Percentiles rank a stretch among this genome's conserved stretches.
Conservation (phyloP, 2,329 filamentous ascomycete genomes). For the Amphichorda felina region DNA sequence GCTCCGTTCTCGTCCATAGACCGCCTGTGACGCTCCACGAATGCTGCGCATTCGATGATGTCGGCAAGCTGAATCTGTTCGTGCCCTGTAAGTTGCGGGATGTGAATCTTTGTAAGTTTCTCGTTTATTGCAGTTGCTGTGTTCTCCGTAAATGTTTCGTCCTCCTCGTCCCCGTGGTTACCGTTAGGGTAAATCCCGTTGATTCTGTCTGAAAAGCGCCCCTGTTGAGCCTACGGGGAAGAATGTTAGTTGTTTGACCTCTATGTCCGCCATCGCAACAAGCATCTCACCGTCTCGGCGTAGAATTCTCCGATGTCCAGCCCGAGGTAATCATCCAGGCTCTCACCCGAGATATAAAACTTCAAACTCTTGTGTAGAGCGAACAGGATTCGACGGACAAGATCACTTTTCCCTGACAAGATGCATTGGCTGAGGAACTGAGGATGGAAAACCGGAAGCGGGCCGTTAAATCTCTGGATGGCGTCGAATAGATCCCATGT, state of each 20-base stretch:
- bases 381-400: constrained; percentile 64
- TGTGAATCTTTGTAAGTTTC: constrained; percentile 59
- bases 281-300: constrained; percentile 10
- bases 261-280: too few relatives aligned
- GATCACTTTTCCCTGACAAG: constrained; percentile 59
- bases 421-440: constrained; percentile 84
- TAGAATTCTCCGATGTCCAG: constrained; percentile 52
- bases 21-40: constrained; percentile 74
- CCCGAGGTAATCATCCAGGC: constrained; percentile 66
- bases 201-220: neutral
- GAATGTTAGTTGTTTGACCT: too few relatives aligned
- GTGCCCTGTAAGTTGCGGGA: constrained; percentile 70
- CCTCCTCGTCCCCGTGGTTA: constrained; percentile 34
- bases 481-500: constrained; percentile 67
- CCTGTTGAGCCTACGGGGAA: neutral
- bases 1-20: constrained; percentile 87
- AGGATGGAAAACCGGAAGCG: constrained; percentile 83
- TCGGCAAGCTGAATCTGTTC: constrained; percentile 80
- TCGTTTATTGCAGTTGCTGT: constrained; percentile 62
- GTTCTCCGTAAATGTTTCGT: constrained; percentile 58
- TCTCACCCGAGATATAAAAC: constrained; percentile 71
- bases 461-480: constrained; percentile 74
- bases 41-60: constrained; percentile 72
- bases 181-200: constrained; percentile 21
- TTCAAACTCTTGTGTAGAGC: constrained; percentile 67